Conservation (phyloP, 2,329 filamentous ascomycete genomes). For the Coniella lustricola region DNA sequence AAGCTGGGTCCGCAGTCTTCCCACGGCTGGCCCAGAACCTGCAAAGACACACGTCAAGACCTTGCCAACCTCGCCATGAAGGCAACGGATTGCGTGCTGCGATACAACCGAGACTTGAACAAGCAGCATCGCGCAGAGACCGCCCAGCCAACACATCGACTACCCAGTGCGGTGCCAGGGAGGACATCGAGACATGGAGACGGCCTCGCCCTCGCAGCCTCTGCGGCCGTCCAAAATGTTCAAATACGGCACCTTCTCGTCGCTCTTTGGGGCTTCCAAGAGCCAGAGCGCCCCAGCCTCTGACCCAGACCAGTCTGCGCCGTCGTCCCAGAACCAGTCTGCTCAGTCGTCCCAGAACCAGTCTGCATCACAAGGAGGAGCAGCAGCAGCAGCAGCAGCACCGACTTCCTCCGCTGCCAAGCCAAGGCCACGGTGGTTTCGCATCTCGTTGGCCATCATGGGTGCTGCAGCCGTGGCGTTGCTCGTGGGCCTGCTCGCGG, state of each 20-base stretch:
- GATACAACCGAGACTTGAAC: background rate
- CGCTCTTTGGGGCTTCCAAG: conserved; percentile 1
- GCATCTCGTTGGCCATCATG: conserved; percentile 11
- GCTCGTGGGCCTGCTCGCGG: conserved; percentile 11
- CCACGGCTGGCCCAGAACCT: too few species aligned
- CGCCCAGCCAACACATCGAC: too few species aligned
- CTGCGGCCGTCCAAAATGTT: conserved; percentile 1
- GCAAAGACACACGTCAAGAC: too few species aligned
- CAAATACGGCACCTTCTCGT: conserved; percentile 6
- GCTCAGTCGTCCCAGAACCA: too few species aligned
- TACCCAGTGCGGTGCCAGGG: background rate
- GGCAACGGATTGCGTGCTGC: conserved; percentile 14
- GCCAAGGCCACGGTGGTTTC: conserved; percentile 5
- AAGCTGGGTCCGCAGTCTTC: too few species aligned
- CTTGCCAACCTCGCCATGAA: conserved; percentile 12
- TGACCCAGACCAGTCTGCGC: background rate
- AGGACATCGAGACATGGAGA: background rate
- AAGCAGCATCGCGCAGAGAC: background rate
- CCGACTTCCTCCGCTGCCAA: background rate
- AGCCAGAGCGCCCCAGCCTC: background rate
- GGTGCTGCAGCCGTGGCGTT: conserved; percentile 3
- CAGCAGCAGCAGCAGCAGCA: background rate
- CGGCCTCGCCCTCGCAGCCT: background rate
- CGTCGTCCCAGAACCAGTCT: too few species aligned
- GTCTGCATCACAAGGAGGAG: too few species aligned